Evolutionary conservation across 2,329 filamentous ascomycete genomes (phyloP).

Genomic region (Pseudogymnoascus sp.): DNA sequence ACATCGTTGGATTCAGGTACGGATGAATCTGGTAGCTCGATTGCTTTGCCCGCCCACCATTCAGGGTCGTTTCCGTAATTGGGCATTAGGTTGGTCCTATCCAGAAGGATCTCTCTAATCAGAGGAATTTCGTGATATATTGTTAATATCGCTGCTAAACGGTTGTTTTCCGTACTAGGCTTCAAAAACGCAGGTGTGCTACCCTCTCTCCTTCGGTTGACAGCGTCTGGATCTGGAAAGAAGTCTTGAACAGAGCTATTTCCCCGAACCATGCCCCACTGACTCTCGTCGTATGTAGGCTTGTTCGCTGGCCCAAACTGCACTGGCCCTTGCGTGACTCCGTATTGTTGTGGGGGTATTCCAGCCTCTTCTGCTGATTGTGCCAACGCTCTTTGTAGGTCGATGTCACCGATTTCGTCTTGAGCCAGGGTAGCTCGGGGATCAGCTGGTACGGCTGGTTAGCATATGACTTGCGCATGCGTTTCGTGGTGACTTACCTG

Average conservation of each 20-base stretch:
- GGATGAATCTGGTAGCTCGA: conserved; percentile 23
- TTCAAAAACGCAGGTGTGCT: conserved; percentile 46
- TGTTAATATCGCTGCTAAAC: conserved; percentile 47
- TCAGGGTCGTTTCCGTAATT: conserved; percentile 48
- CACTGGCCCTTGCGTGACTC: conserved; percentile 36
- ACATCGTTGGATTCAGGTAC: conserved; percentile 13
- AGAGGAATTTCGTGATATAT: conserved; percentile 53
- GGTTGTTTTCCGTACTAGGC: conserved; percentile 29
- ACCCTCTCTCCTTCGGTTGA: conserved; percentile 35
- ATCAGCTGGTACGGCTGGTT: conserved; percentile 29
- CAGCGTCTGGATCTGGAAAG: conserved; percentile 29
- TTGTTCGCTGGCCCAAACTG: conserved; percentile 54
- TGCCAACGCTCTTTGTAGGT: conserved; percentile 48
- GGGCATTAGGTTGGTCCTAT: conserved; percentile 32
- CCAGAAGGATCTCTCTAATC: conserved; percentile 46
- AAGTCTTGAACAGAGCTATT: conserved; percentile 26
- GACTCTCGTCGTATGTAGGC: conserved; percentile 43
- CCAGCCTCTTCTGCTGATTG: conserved; percentile 48
- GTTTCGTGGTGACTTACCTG: conserved; percentile 31
- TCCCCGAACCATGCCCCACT: conserved; percentile 51
- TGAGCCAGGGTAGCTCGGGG: conserved; percentile 24
- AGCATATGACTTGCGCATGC: conserved; percentile 18
- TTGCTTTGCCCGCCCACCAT: conserved; percentile 54
- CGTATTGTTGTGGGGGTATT: conserved; percentile 41
- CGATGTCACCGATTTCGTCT: conserved; percentile 36